Evolutionary conservation across 1,284 basidiomycete genomes (phyloP).

Genomic region (Cystobasidium sp.): DNA sequence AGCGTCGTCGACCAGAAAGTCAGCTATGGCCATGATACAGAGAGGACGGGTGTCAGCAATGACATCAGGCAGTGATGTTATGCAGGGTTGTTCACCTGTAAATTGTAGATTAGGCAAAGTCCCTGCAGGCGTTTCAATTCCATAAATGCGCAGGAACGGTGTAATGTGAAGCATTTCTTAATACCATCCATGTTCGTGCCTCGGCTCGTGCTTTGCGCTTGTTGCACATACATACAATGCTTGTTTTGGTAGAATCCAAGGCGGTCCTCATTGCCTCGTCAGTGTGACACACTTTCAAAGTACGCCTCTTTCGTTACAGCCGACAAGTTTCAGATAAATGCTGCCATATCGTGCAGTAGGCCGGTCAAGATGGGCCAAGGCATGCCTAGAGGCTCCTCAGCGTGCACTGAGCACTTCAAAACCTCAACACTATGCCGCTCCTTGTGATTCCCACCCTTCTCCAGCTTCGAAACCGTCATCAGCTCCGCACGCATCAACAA

Average conservation of each 20-base stretch:
- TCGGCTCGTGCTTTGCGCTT: too few species aligned
- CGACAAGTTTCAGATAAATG: background rate
- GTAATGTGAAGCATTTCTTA: too few species aligned
- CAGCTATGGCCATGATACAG: slow-evolving; percentile 31
- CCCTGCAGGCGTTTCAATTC: too few species aligned
- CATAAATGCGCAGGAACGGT: too few species aligned
- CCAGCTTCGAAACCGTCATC: background rate
- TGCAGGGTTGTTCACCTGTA: too few species aligned
- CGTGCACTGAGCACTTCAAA: background rate
- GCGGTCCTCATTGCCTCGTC: too few species aligned
- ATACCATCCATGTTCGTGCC: too few species aligned
- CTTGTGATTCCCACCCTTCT: background rate
- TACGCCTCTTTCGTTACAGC: too few species aligned
- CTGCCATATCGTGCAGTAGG: background rate
- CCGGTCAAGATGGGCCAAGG: background rate
- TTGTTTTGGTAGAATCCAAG: too few species aligned
- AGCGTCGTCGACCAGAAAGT: slow-evolving; percentile 21
- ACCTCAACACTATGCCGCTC: background rate
- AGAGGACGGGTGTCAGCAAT: slow-evolving; percentile 27
- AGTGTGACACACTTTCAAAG: too few species aligned
- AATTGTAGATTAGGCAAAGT: slow-evolving; percentile 14
- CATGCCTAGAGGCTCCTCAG: background rate
- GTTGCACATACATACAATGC: too few species aligned
- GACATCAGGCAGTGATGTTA: slow-evolving; percentile 4
- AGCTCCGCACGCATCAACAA: background rate